These are phyloP conservation scores for Calonectria naviculata DNA, from an alignment of 2,329 filamentous ascomycete genomes.

Conservation along the genomic window DNA sequence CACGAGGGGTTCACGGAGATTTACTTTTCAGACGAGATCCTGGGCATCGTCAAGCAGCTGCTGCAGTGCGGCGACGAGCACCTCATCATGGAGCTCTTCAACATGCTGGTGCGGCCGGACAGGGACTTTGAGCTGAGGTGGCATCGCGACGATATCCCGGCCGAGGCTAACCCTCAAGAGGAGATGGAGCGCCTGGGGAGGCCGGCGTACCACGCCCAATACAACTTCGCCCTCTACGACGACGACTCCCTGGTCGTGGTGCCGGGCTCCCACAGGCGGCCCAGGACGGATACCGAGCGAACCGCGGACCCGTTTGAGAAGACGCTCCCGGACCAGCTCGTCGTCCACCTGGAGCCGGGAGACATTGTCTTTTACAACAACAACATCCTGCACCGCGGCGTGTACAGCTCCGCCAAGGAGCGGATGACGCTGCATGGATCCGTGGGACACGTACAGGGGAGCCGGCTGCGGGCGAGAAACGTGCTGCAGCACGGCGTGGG, in stretches of 20 bases:
- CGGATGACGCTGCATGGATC: conserved; percentile 79
- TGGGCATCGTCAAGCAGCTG: conserved; percentile 73
- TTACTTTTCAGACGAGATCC: conserved; percentile 78
- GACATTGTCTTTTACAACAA: conserved; percentile 92
- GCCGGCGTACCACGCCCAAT: conserved; percentile 82
- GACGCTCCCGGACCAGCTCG: conserved; percentile 70
- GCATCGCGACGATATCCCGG: conserved; percentile 86
- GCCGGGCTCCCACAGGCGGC: conserved; percentile 78
- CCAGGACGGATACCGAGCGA: conserved; percentile 77
- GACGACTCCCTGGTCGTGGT: conserved; percentile 81
- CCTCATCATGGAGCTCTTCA: conserved; percentile 89
- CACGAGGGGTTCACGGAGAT: conserved; percentile 70
- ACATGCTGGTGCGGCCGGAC: conserved; percentile 82
- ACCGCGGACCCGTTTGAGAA: conserved; percentile 73
- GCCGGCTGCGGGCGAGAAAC: conserved; percentile 71
- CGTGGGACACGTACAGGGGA: conserved; percentile 70
- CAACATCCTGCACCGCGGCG: conserved; percentile 83
- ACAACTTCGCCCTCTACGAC: conserved; percentile 84
- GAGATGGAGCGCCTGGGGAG: conserved; percentile 71
- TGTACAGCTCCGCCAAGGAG: conserved; percentile 69
- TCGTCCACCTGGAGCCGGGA: conserved; percentile 75
- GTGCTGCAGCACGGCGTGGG: conserved; percentile 81
- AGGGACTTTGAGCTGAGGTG: conserved; percentile 79
- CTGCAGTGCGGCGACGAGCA: conserved; percentile 67
- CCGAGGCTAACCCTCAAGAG: conserved; percentile 72